Percentiles rank a stretch among this genome's conserved stretches.
Evolutionary conservation across 176 grass and related monocot species (phyloP).

Genomic region (Echinochloa phyllopogon): DNA sequence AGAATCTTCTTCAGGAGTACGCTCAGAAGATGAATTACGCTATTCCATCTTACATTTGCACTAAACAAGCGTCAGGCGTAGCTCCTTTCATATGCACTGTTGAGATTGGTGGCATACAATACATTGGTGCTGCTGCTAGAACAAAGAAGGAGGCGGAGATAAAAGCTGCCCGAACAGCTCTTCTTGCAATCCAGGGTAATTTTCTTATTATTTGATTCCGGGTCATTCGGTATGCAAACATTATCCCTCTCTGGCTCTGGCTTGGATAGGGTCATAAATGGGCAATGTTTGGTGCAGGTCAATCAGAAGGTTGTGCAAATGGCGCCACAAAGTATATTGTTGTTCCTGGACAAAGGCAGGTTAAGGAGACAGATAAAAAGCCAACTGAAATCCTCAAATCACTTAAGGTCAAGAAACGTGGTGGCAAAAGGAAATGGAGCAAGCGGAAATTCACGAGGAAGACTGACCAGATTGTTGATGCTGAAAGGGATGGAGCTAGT

Average conservation of each 20-base stretch:
- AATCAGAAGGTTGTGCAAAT: conserved; percentile 52
- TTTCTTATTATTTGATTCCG: background rate
- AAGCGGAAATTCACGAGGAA: conserved; percentile 61
- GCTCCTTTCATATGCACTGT: conserved; percentile 76
- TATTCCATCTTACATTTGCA: conserved; percentile 82
- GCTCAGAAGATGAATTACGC: conserved; percentile 99
- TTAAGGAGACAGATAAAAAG: conserved; percentile 56
- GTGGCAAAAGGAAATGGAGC: conserved; percentile 77
- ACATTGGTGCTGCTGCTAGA: conserved; percentile 83
- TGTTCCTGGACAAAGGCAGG: conserved; percentile 67
- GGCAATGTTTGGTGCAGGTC: conserved; percentile 57
- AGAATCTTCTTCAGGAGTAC: conserved; percentile 98
- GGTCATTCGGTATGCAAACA: background rate
- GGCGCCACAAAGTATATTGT: conserved; percentile 67
- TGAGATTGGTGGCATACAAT: conserved; percentile 91
- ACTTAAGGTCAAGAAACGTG: conserved; percentile 68
- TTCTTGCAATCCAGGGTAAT: conserved; percentile 82
- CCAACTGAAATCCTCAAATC: conserved; percentile 51
- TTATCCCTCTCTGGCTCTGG: background rate
- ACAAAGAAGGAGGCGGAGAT: conserved; percentile 94
- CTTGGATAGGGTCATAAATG: conserved; percentile 23
- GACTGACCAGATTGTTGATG: conserved; percentile 38
- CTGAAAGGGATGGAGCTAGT: conserved; percentile 47
- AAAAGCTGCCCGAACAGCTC: conserved; percentile 91
- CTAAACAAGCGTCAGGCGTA: conserved; percentile 56